A percentile compares a stretch with the other conserved stretches of the same genome.
phyloP scores from a whole-genome alignment of 768 basidiomycete genomes.

The Symmetrospora coprosmae region DNA sequence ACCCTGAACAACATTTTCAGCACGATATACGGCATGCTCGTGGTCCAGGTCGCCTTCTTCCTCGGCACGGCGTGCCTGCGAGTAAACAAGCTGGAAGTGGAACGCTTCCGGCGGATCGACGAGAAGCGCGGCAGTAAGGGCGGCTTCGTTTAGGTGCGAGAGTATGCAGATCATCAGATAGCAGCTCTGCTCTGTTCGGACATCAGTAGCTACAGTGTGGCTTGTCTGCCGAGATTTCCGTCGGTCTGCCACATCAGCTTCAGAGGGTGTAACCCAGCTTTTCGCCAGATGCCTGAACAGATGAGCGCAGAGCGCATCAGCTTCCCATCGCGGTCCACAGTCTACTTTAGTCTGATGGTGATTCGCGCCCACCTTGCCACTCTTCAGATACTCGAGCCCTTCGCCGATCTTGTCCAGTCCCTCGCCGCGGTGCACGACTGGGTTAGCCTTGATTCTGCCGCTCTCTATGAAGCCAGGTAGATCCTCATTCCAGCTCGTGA shows the following conservation, averaged over 20 bases:
- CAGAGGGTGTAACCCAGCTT: background rate
- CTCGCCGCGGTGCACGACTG: slow-evolving; percentile 9
- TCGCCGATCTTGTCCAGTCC: slow-evolving; percentile 23
- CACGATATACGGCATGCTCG: slow-evolving; percentile 25
- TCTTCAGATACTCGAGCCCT: slow-evolving; percentile 24
- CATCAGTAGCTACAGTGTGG: too few relatives aligned
- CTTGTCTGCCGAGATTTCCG: too few relatives aligned
- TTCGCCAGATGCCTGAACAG: background rate
- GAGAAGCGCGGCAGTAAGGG: slow-evolving; percentile 16
- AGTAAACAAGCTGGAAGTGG: slow-evolving; percentile 21
- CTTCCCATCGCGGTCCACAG: background rate
- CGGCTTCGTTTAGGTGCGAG: slow-evolving; percentile 20
- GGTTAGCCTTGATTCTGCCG: slow-evolving; percentile 25
- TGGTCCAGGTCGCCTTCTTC: slow-evolving; percentile 23
- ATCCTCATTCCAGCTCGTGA: background rate
- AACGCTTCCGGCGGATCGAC: slow-evolving; percentile 21
- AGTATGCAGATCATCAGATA: too few relatives aligned
- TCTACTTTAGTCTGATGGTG: background rate
- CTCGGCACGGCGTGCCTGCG: slow-evolving; percentile 23
- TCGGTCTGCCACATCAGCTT: background rate
- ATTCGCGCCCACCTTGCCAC: slow-evolving; percentile 22
- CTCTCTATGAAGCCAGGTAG: slow-evolving; percentile 17
- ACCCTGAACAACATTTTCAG: slow-evolving; percentile 27
- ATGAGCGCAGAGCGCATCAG: too few relatives aligned
- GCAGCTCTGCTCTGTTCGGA: too few relatives aligned